Evolutionary conservation across 129 eudicot species (phyloP).

Genomic region (Flaveria robusta): DNA sequence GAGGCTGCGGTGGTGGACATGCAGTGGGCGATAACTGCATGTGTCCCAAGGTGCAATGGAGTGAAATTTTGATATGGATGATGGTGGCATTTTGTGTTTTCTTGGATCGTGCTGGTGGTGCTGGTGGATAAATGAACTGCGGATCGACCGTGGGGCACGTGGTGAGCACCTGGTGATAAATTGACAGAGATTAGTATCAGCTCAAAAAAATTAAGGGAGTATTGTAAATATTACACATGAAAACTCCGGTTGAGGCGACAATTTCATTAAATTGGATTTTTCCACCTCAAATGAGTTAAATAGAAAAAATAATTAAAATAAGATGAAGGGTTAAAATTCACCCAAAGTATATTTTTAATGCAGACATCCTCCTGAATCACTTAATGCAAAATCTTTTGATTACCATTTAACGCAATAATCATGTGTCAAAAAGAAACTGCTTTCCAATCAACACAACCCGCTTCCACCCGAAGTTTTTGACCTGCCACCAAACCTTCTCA

Average conservation of each 20-base stretch:
- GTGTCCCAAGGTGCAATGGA: constrained; percentile 38
- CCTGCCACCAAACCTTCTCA: background rate
- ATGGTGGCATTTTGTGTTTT: constrained; percentile 28
- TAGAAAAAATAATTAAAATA: too few relatives aligned
- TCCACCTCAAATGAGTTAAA: background rate
- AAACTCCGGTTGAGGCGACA: too few relatives aligned
- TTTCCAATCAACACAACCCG: background rate
- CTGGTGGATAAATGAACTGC: constrained; percentile 44
- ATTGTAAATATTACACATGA: background rate
- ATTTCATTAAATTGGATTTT: background rate
- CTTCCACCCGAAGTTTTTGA: background rate
- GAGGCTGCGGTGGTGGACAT: constrained; percentile 3
- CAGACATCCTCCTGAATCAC: background rate
- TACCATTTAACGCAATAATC: background rate
- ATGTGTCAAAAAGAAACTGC: background rate
- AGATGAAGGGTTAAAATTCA: too few relatives aligned
- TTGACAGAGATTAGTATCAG: background rate
- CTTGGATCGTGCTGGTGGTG: constrained; percentile 39
- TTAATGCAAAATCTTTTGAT: too few relatives aligned
- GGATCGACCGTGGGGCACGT: constrained; percentile 73
- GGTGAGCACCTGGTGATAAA: constrained; percentile 68
- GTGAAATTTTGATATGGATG: constrained; percentile 30
- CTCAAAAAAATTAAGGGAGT: background rate
- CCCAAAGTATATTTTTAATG: background rate
- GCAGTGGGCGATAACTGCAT: constrained; percentile 20